Percentiles rank a stretch among this genome's conserved stretches.
Conservation (phyloP, 129 eudicot genomes). For the Calendula officinalis region DNA sequence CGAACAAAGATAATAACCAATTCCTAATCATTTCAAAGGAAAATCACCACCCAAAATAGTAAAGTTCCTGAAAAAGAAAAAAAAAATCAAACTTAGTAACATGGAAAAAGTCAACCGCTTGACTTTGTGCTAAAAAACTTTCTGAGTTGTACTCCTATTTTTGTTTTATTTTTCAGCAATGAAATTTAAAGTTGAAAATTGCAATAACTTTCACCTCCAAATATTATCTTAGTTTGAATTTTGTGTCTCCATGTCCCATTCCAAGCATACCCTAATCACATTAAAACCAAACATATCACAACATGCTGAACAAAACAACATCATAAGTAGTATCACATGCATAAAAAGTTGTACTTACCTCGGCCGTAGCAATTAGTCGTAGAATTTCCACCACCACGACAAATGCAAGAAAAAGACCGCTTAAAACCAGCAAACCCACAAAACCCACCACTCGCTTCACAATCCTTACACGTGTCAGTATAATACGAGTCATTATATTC, state of each 20-base stretch:
- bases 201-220: slow-evolving; percentile 42
- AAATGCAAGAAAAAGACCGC: slow-evolving; percentile 61
- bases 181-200: too few relatives aligned
- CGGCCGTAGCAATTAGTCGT: slow-evolving; percentile 57
- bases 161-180: too few relatives aligned
- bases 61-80: slow-evolving; percentile 41
- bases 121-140: neutral
- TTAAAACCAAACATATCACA: slow-evolving; percentile 15
- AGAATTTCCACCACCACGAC: slow-evolving; percentile 63
- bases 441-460: slow-evolving; percentile 70
- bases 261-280: slow-evolving; percentile 59
- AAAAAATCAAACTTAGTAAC: neutral
- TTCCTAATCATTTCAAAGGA: slow-evolving; percentile 32
- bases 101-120: neutral
- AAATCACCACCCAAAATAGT: slow-evolving; percentile 33
- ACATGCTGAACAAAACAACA: neutral
- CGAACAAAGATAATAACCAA: neutral
- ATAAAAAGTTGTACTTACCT: slow-evolving; percentile 30
- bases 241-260: slow-evolving; percentile 49
- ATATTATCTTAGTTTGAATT: slow-evolving; percentile 33
- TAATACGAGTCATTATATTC: slow-evolving; percentile 56
- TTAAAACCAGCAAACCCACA: slow-evolving; percentile 58
- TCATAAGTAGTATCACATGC: neutral
- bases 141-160: too few relatives aligned
- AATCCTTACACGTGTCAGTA: slow-evolving; percentile 53